Conservation (phyloP, 2,329 filamentous ascomycete genomes). For the Aspergillus calidoustus region DNA sequence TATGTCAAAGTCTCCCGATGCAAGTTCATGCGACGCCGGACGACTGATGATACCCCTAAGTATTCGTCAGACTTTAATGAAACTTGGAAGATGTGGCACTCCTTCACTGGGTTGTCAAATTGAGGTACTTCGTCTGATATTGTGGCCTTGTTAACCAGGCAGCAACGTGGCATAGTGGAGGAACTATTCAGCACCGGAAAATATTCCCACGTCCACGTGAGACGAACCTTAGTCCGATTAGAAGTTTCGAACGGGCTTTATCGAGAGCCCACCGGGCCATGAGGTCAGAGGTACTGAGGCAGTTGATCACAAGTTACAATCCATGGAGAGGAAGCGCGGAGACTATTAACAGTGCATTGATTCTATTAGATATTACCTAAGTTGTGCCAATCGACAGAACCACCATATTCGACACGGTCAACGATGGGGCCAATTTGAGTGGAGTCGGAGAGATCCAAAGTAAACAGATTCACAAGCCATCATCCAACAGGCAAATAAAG, state of each 20-base stretch:
- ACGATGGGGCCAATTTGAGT: slow-evolving; percentile 32
- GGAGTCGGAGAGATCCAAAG: slow-evolving; percentile 22
- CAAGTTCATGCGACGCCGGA: too few relatives aligned
- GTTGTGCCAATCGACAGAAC: slow-evolving; percentile 31
- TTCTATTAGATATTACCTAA: slow-evolving; percentile 47
- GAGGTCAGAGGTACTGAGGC: not conserved
- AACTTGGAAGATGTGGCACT: too few relatives aligned
- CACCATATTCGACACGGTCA: slow-evolving; percentile 28
- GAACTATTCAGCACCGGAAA: not conserved
- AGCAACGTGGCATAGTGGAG: too few relatives aligned
- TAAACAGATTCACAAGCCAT: slow-evolving; percentile 23
- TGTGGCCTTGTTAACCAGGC: too few relatives aligned
- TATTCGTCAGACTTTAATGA: too few relatives aligned
- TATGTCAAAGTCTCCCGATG: too few relatives aligned
- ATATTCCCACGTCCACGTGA: not conserved
- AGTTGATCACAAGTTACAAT: slow-evolving; percentile 8
- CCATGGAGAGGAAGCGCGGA: not conserved
- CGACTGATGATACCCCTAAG: too few relatives aligned
- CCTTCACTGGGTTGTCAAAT: too few relatives aligned
- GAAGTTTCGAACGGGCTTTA: too few relatives aligned
- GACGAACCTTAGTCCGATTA: not conserved
- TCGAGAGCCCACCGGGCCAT: too few relatives aligned
- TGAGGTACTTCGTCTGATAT: too few relatives aligned
- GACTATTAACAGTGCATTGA: slow-evolving; percentile 29
- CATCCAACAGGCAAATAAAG: slow-evolving; percentile 28